These are phyloP conservation scores for Alternaria rosae DNA, from an alignment of 2,329 filamentous ascomycete genomes.

Conservation along the genomic window DNA sequence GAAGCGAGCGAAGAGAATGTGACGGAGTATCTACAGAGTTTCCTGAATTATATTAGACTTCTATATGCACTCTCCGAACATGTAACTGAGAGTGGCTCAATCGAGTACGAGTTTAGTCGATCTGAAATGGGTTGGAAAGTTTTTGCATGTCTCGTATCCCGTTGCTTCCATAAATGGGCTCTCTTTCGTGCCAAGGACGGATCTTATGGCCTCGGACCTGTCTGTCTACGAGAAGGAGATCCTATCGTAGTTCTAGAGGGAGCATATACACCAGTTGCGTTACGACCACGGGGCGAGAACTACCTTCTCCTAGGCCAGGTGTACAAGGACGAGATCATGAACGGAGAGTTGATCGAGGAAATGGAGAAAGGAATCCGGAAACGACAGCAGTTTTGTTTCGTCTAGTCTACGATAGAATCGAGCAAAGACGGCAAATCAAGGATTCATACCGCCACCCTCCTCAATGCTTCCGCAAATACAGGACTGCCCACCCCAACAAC, in stretches of 20 bases:
- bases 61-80: background rate
- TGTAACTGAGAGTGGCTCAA: background rate
- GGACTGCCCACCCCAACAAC: conserved; percentile 69
- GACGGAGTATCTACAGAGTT: background rate
- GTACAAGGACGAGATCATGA: background rate
- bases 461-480: conserved; percentile 53
- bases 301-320: background rate
- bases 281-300: background rate
- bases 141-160: background rate
- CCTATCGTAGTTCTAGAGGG: background rate
- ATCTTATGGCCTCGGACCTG: background rate
- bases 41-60: background rate
- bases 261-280: background rate
- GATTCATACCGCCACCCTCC: too few species aligned
- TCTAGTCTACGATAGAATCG: background rate
- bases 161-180: background rate
- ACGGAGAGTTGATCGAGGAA: background rate
- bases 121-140: background rate
- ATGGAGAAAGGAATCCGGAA: background rate
- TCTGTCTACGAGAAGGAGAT: background rate
- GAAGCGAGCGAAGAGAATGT: background rate
- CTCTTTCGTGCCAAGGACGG: background rate
- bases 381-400: background rate
- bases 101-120: background rate
- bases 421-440: background rate